Evolutionary conservation across 805 yeast genomes (phyloP).

Genomic region (Kluyveromyces dobzhanskii): DNA sequence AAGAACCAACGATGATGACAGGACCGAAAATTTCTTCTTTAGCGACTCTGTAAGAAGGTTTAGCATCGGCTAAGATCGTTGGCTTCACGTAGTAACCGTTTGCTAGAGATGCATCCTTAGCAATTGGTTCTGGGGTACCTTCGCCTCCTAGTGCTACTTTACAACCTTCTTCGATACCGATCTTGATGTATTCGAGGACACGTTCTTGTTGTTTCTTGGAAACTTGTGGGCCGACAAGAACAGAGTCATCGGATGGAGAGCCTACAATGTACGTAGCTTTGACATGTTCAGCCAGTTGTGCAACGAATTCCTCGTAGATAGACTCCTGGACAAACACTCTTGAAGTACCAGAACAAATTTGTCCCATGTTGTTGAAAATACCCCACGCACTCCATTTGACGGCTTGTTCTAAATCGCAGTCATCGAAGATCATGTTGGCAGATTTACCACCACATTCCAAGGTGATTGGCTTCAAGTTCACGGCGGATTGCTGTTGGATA

Average conservation of each 20-base stretch:
- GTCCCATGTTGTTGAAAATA: slow-evolving; percentile 54
- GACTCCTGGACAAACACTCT: slow-evolving; percentile 49
- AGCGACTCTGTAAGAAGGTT: slow-evolving; percentile 33
- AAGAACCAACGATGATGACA: slow-evolving; percentile 37
- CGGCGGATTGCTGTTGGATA: slow-evolving; percentile 35
- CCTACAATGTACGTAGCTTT: slow-evolving; percentile 35
- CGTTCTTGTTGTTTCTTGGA: slow-evolving; percentile 42
- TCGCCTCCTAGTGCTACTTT: slow-evolving; percentile 38
- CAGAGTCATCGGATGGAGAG: slow-evolving; percentile 35
- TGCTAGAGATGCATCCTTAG: slow-evolving; percentile 11
- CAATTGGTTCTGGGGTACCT: slow-evolving; percentile 23
- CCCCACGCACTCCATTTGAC: slow-evolving; percentile 46
- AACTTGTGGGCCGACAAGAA: slow-evolving; percentile 48
- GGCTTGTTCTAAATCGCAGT: slow-evolving; percentile 40
- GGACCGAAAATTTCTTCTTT: slow-evolving; percentile 48
- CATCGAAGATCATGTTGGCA: slow-evolving; percentile 39
- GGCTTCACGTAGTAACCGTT: slow-evolving; percentile 37
- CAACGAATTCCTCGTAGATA: slow-evolving; percentile 42
- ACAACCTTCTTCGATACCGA: slow-evolving; percentile 48
- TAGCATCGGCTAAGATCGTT: slow-evolving; percentile 40
- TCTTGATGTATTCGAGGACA: slow-evolving; percentile 37
- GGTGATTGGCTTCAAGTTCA: slow-evolving; percentile 39
- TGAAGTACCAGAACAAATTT: slow-evolving; percentile 58
- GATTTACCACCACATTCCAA: slow-evolving; percentile 49
- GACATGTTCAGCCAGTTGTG: slow-evolving; percentile 31